Base-by-base conservation (phyloP, 805 yeast species). In the Yarrowia yakushimensis region DNA sequence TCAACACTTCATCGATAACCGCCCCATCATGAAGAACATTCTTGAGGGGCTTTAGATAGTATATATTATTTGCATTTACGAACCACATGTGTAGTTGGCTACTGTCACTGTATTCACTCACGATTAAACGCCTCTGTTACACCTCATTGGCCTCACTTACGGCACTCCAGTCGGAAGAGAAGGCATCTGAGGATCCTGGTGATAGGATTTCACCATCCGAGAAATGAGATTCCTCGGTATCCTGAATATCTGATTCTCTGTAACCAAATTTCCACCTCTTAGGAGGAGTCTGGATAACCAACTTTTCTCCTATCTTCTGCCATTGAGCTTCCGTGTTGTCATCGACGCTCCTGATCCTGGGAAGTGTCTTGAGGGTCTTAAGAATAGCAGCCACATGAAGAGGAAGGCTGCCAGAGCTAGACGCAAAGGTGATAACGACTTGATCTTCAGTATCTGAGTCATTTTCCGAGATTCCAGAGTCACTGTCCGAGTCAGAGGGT, bases 21-120 rank as follows among this genome's bases (percentile, higher is more conserved):
- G 33, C 8, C 59, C 59, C 17, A 33, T 52, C 59, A 52, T 52
- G 59, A 52, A 36, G 25, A 36, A 52, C 33, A 52, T 52, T 18
- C 22, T 52, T 13, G 43, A 52, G 7, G 59, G 59, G 8, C 43
- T 52, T 9, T 52, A 36, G 20, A 52, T 34, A 36, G 10, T 31
- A 48, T 31, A 31, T 22, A 11, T 33, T 22, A 31, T 12, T 50
- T 50, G 23, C 57, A 33, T 50, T 23, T 20, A 6, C 6, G 1
- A 3, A 39, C 7, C 4, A 33, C 13, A 5, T 25, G 27, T 25
- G 8, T 25, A 25, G 27, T 25, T 25, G 27, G 27, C 27, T 30
- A 10, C 13, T 11, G 13, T 10, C 31, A 30, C 31, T 30, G 31
- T 10, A 13, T 13, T 42, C 15, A 25, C n/a, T 45, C 33, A 45